A percentile compares a stretch with the other conserved stretches of the same genome.
Conservation (phyloP, 2,329 filamentous ascomycete species). For the Metarhizium robertsii region DNA sequence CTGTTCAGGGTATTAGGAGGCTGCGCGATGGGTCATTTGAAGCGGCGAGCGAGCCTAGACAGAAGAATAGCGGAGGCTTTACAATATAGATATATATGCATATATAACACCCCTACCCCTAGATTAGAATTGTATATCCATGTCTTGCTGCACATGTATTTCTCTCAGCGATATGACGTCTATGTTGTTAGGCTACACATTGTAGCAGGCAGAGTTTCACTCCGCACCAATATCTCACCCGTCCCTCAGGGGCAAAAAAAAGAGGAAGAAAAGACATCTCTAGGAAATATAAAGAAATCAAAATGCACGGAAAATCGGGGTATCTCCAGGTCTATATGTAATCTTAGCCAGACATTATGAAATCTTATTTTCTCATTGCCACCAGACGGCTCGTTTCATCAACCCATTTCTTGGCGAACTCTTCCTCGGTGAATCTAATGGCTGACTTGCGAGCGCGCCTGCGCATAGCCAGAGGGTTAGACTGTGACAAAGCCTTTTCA, state of each 20-base stretch:
- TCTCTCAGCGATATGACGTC: background rate
- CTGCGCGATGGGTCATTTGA: constrained; percentile 61
- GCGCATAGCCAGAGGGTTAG: constrained; percentile 67
- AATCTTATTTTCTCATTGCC: constrained; percentile 21
- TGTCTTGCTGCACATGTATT: background rate
- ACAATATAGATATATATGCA: constrained; percentile 22
- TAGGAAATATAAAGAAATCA: background rate
- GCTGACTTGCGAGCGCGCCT: constrained; percentile 68
- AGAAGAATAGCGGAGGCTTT: constrained; percentile 59
- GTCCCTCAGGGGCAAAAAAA: too few species aligned
- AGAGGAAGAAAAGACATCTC: too few species aligned
- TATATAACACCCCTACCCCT: background rate
- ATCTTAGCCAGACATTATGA: constrained; percentile 8
- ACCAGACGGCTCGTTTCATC: constrained; percentile 66
- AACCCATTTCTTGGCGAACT: constrained; percentile 74
- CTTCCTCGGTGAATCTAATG: constrained; percentile 76
- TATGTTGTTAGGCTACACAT: too few species aligned
- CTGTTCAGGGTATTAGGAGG: constrained; percentile 60
- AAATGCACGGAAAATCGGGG: constrained; percentile 16
- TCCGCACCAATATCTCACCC: too few species aligned
- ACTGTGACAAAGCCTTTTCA: constrained; percentile 62
- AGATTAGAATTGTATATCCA: background rate
- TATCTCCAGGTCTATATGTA: constrained; percentile 26
- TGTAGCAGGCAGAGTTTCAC: too few species aligned
- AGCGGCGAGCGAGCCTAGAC: constrained; percentile 67